These are phyloP conservation scores for Trichoderma sp. DNA, from an alignment of 2,329 filamentous ascomycete genomes.

Conservation along the genomic window DNA sequence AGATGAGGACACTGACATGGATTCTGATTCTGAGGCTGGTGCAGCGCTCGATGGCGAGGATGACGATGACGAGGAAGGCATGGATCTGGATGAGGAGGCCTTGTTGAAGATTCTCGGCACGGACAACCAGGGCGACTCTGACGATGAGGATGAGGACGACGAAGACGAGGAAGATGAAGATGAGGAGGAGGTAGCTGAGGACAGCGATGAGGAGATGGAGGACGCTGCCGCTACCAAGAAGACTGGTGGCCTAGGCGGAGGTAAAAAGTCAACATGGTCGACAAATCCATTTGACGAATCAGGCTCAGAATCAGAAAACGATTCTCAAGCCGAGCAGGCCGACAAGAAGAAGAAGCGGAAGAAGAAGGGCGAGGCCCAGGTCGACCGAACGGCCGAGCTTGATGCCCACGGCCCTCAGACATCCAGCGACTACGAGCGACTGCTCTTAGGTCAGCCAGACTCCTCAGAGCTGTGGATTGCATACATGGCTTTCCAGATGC, in stretches of 20 bases:
- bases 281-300: constrained; percentile 64
- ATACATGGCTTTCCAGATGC: constrained; percentile 98
- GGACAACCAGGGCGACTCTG: constrained; percentile 44
- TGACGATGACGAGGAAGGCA: constrained; percentile 47
- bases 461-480: constrained; percentile 92
- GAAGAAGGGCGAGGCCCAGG: constrained; percentile 72
- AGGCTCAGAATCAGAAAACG: constrained; percentile 47
- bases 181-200: constrained; percentile 41
- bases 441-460: constrained; percentile 87
- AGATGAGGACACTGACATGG: constrained; percentile 52
- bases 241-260: constrained; percentile 40
- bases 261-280: constrained; percentile 87
- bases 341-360: constrained; percentile 62
- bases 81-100: constrained; percentile 46
- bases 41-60: constrained; percentile 45
- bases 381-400: constrained; percentile 89
- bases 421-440: constrained; percentile 86
- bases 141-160: constrained; percentile 31
- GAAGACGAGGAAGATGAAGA: constrained; percentile 36
- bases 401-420: constrained; percentile 86
- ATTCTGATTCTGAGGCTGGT: constrained; percentile 46
- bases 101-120: constrained; percentile 45
- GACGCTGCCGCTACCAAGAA: constrained; percentile 38
- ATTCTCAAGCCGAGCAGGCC: constrained; percentile 34
- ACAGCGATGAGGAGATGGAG: constrained; percentile 37